phyloP scores from a whole-genome alignment of 352 stramenopile species.

The Globisporangium spinosum region DNA sequence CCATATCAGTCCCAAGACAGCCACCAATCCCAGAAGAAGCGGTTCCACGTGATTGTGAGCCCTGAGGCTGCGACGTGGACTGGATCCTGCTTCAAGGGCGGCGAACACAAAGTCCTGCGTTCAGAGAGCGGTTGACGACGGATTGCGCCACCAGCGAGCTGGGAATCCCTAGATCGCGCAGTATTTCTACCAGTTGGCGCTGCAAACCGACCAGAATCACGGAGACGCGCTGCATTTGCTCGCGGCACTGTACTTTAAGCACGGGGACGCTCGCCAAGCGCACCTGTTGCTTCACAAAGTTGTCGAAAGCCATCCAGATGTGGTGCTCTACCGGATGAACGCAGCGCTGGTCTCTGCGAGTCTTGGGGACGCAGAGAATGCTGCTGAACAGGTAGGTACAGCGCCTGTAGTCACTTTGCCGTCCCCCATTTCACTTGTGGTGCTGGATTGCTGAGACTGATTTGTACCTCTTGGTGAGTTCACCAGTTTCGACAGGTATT shows the following conservation, averaged over 20 bases:
- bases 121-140: conserved; percentile 19
- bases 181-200: conserved; percentile 29
- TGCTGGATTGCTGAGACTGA: neutral
- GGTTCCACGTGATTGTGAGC: conserved; percentile 46
- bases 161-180: conserved; percentile 23
- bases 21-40: neutral
- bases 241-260: conserved; percentile 30
- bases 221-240: conserved; percentile 49
- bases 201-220: conserved; percentile 8
- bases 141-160: conserved; percentile 29
- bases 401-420: neutral
- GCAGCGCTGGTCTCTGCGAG: conserved; percentile 3
- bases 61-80: conserved; percentile 8
- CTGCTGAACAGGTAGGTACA: conserved; percentile 13
- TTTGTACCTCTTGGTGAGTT: neutral
- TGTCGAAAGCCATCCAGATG: conserved; percentile 19
- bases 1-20: neutral
- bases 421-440: neutral
- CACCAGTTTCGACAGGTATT: conserved; percentile 16
- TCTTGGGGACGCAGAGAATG: neutral
- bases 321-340: conserved; percentile 31
- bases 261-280: conserved; percentile 16
- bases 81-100: neutral
- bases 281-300: conserved; percentile 21
- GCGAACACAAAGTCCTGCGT: conserved; percentile 17